Conservation (phyloP, 208 protist species). For the Leishmania aethiopica region DNA sequence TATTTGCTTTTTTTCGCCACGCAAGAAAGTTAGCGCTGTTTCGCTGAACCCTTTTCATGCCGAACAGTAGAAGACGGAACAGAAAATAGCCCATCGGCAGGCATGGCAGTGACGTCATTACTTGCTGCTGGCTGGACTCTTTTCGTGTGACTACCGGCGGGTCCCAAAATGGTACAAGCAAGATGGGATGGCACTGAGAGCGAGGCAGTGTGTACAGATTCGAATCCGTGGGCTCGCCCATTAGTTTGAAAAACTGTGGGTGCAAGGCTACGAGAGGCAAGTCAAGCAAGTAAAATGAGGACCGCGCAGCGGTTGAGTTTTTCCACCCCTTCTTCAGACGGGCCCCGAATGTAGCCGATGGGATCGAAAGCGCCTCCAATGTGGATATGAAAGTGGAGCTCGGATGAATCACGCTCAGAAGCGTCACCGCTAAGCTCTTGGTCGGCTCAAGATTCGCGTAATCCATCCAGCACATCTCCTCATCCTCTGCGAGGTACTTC, state of each 20-base stretch:
- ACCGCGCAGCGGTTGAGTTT: constrained; percentile 18
- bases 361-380: constrained; percentile 68
- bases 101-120: constrained; percentile 78
- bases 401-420: constrained; percentile 74
- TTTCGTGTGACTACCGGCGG: constrained; percentile 77
- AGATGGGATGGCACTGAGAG: constrained; percentile 47
- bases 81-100: constrained; percentile 79
- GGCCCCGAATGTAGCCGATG: constrained; percentile 47
- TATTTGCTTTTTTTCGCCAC: not conserved
- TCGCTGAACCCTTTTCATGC: constrained; percentile 30
- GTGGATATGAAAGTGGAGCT: constrained; percentile 57
- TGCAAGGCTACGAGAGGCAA: constrained; percentile 68
- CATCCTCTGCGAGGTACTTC: constrained; percentile 10
- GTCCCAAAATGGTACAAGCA: constrained; percentile 83
- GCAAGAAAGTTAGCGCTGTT: constrained; percentile 9
- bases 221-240: constrained; percentile 50
- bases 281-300: constrained; percentile 39
- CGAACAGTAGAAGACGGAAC: constrained; percentile 65
- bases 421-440: constrained; percentile 44
- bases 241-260: constrained; percentile 54
- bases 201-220: constrained; percentile 63
- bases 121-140: constrained; percentile 50
- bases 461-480: constrained; percentile 77
- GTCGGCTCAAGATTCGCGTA: constrained; percentile 68
- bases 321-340: constrained; percentile 65